Percentiles rank a stretch among this genome's conserved stretches.
Evolutionary conservation across 2,329 filamentous ascomycete species (phyloP).

Genomic region (Fusarium penzigii): DNA sequence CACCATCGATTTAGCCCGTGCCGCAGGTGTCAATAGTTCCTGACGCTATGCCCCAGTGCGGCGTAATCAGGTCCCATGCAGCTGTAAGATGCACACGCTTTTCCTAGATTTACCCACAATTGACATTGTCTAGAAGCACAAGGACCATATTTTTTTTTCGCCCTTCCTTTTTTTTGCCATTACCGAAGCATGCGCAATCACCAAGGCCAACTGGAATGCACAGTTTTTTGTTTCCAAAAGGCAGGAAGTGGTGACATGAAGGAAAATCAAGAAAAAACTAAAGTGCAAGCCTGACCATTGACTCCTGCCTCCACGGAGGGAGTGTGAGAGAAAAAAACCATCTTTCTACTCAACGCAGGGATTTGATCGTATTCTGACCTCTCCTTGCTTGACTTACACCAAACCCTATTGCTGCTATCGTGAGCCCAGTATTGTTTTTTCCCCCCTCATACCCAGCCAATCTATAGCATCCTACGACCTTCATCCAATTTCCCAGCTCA

Average conservation of each 20-base stretch:
- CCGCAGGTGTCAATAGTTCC: conserved; percentile 23
- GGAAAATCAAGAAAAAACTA: background rate
- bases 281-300: background rate
- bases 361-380: background rate
- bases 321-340: background rate
- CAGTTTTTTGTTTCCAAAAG: background rate
- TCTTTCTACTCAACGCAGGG: background rate
- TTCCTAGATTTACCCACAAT: background rate
- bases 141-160: too few species aligned
- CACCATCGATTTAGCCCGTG: conserved; percentile 3
- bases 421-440: background rate
- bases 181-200: too few species aligned
- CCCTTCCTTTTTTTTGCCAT: too few species aligned
- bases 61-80: background rate
- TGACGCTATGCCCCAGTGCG: conserved; percentile 16
- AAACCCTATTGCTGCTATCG: background rate
- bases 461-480: conserved; percentile 12
- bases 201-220: background rate
- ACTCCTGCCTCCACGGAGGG: background rate
- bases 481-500: conserved; percentile 12
- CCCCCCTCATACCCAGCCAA: conserved; percentile 9
- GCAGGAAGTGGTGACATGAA: background rate
- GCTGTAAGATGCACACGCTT: background rate
- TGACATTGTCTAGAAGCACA: background rate
- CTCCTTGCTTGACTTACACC: background rate